Evolutionary conservation across 2,329 filamentous ascomycete genomes (phyloP).

Genomic region (Fusarium pininemorale): DNA sequence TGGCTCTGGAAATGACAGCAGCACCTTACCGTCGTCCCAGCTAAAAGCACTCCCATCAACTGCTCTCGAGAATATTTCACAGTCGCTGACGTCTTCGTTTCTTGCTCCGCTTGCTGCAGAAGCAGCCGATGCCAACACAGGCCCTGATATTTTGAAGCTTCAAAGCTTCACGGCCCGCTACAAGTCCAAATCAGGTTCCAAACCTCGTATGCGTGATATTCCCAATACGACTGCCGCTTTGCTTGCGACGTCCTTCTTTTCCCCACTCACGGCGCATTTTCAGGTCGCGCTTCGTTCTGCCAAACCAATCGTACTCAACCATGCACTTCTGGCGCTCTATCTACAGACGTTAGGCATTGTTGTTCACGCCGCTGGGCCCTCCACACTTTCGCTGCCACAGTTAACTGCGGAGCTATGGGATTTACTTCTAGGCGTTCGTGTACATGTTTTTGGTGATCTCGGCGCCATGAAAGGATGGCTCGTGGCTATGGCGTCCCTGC

Average conservation of each 20-base stretch:
- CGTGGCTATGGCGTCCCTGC: conserved; percentile 78
- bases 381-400: conserved; percentile 77
- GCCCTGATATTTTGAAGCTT: conserved; percentile 87
- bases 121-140: conserved; percentile 81
- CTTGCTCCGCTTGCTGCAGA: conserved; percentile 83
- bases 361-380: conserved; percentile 83
- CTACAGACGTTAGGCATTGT: conserved; percentile 87
- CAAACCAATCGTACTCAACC: conserved; percentile 73
- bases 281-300: conserved; percentile 66
- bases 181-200: conserved; percentile 47
- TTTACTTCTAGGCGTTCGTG: conserved; percentile 77
- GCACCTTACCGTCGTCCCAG: conserved; percentile 43
- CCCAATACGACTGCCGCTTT: conserved; percentile 82
- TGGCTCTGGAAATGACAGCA: conserved; percentile 41
- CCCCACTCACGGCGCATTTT: conserved; percentile 83
- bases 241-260: conserved; percentile 82
- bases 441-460: conserved; percentile 67
- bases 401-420: conserved; percentile 88
- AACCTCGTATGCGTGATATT: conserved; percentile 63
- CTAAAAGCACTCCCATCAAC: conserved; percentile 64
- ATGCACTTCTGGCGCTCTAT: conserved; percentile 80
- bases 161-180: conserved; percentile 80
- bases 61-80: conserved; percentile 74
- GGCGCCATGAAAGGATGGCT: conserved; percentile 78
- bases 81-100: conserved; percentile 74